phyloP scores from a whole-genome alignment of 495 filamentous ascomycete genomes.

The Neurospora africana region DNA sequence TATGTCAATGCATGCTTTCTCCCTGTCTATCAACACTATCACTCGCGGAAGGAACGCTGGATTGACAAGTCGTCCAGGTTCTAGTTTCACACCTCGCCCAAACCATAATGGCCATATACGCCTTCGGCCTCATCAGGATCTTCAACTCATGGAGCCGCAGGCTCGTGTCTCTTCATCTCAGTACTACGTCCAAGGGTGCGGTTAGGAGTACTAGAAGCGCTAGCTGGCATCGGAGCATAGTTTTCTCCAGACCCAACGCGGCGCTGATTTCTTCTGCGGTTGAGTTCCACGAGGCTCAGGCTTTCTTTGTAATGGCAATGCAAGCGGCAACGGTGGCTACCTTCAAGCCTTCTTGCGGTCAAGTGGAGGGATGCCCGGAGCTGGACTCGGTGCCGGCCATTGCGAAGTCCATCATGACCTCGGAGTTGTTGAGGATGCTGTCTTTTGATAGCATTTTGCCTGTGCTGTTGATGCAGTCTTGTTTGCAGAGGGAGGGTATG shows the following conservation, averaged over 20 bases:
- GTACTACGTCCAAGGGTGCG: too few species aligned
- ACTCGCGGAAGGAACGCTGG: too few species aligned
- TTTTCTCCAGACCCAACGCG: background rate
- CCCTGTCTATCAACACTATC: too few species aligned
- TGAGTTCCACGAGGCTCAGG: constrained; percentile 1
- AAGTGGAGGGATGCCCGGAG: background rate
- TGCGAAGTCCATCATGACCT: background rate
- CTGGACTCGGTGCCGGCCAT: background rate
- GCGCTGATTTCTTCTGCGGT: background rate
- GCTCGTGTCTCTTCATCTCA: too few species aligned
- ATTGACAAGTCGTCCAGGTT: too few species aligned
- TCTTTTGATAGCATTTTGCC: background rate
- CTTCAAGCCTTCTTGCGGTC: background rate
- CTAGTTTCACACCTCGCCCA: too few species aligned
- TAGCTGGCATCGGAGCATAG: too few species aligned
- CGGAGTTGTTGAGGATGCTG: background rate
- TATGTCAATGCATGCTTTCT: too few species aligned
- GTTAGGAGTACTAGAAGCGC: too few species aligned
- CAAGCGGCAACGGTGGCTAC: background rate
- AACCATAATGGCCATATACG: too few species aligned
- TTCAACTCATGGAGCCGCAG: too few species aligned
- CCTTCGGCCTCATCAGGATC: too few species aligned
- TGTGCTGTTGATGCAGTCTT: background rate
- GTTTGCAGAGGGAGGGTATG: background rate
- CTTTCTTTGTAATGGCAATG: background rate